Base-by-base conservation (phyloP, 495 filamentous ascomycete species). In the Annulohypoxylon stygium region DNA sequence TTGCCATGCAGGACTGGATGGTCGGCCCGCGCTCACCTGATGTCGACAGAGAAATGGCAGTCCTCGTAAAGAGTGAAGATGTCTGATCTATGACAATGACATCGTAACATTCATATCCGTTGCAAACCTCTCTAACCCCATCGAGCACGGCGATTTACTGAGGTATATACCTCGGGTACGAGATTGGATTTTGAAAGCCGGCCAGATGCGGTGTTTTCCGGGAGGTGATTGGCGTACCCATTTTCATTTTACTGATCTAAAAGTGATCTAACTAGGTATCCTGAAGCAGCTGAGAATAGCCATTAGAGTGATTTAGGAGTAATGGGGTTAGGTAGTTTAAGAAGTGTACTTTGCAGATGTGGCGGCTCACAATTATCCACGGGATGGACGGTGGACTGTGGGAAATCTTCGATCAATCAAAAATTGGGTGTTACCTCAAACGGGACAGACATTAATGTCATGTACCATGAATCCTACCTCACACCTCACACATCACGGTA, bases 1-100 rank as follows among this genome's bases (percentile, higher is more conserved):
- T 97, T 36, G 93, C 93, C 8, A 97, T 97, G 93, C 93, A 97
- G 79, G 93, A 97, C 78, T 97, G 94, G 93, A 96, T 97, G 93
- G 84, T 97, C 51, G 94, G 93, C 12, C 83, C 85, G 34, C 76
- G 86, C 51, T 83, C 83, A 41, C 82, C 83, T 51, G 80, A 69
- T 33, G 67, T 71, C 45, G 67, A 75, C 39, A 67, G 67, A 16
- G 78, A 70, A 23, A 76, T 78, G 70, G 61, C 72, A 34, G 48
- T 62, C 43, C 48, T 62, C 33, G 41, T 79, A 0, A 79, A 79
- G 55, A 67, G 54, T 23, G 76, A 79, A 61, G 73, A 74, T 20
- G 64, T 59, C 39, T 75, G 10, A 71, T 23, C 37, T 6, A 30
- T 23, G 41, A 14, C n/a, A 12, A 26, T 43, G 43, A 18, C 48